Conservation (phyloP, 371 early-diverging fungal species). For the Zychaea mexicana region DNA sequence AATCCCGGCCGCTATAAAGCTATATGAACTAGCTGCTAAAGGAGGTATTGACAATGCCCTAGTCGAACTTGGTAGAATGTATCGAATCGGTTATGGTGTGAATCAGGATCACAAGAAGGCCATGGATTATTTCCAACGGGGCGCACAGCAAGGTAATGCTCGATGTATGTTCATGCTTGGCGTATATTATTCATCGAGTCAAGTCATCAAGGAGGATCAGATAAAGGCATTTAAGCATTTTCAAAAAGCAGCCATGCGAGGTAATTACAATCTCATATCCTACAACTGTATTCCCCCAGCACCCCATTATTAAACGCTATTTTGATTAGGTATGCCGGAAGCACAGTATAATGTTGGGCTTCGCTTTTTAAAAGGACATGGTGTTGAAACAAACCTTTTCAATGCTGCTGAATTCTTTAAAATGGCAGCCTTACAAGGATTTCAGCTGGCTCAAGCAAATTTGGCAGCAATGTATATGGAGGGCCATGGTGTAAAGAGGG, state of each 20-base stretch:
- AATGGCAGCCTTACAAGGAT: slow-evolving; percentile 50
- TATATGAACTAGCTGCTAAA: slow-evolving; percentile 48
- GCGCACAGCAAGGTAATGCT: slow-evolving; percentile 39
- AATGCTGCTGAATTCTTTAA: slow-evolving; percentile 50
- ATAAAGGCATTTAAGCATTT: slow-evolving; percentile 47
- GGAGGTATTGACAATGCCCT: slow-evolving; percentile 37
- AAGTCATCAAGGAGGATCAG: slow-evolving; percentile 34
- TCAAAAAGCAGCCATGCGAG: slow-evolving; percentile 52
- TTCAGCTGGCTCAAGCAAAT: slow-evolving; percentile 48
- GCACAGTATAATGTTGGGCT: slow-evolving; percentile 54
- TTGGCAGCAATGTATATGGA: slow-evolving; percentile 48
- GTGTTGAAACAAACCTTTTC: slow-evolving; percentile 35
- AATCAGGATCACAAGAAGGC: slow-evolving; percentile 49
- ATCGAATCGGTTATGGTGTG: slow-evolving; percentile 48
- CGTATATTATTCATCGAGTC: slow-evolving; percentile 38
- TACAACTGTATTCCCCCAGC: no score
- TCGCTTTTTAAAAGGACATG: slow-evolving; percentile 43
- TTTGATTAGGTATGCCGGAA: slow-evolving; percentile 31
- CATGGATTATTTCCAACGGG: slow-evolving; percentile 40
- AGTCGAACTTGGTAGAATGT: slow-evolving; percentile 50
- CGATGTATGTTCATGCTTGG: slow-evolving; percentile 54
- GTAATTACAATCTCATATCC: no score
- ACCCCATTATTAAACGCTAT: neutral
- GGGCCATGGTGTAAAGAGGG: slow-evolving; percentile 43
- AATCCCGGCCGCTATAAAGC: slow-evolving; percentile 32